Evolutionary conservation across 768 basidiomycete species (phyloP).

Genomic region (Leccinum boreale): DNA sequence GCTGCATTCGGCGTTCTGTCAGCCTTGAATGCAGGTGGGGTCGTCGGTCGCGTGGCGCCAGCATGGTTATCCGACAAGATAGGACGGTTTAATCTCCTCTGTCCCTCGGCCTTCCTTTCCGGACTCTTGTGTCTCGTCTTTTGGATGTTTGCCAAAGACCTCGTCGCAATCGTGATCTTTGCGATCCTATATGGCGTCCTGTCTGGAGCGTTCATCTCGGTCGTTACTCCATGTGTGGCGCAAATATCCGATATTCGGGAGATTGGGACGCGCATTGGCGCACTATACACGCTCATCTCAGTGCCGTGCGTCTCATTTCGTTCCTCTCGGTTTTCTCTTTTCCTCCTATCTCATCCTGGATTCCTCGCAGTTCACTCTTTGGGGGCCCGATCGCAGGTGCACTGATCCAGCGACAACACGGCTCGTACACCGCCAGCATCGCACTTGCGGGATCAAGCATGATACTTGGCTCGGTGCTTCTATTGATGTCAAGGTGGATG

Average conservation of each 20-base stretch:
- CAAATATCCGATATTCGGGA: constrained; percentile 58
- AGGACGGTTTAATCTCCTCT: constrained; percentile 66
- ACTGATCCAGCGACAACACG: constrained; percentile 45
- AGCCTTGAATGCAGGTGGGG: constrained; percentile 65
- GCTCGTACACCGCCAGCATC: constrained; percentile 50
- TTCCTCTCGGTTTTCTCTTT: background rate
- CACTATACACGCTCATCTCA: constrained; percentile 62
- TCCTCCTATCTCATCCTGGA: background rate
- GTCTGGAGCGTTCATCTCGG: constrained; percentile 65
- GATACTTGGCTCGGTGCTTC: constrained; percentile 55
- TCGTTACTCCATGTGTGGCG: constrained; percentile 64
- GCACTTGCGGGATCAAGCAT: constrained; percentile 57
- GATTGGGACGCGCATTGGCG: constrained; percentile 62
- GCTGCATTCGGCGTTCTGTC: constrained; percentile 57
- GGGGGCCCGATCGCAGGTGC: constrained; percentile 65
- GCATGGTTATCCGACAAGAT: constrained; percentile 61
- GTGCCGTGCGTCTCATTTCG: constrained; percentile 56
- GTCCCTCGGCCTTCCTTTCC: constrained; percentile 58
- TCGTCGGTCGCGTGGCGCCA: constrained; percentile 62
- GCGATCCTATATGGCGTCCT: constrained; percentile 59
- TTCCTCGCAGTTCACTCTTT: constrained; percentile 47
- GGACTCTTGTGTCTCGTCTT: constrained; percentile 57
- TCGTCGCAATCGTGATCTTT: constrained; percentile 47
- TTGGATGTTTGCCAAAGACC: constrained; percentile 49
- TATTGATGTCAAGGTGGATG: constrained; percentile 48